phyloP scores from a whole-genome alignment of 139 green algal genomes.

The Micractinium conductrix region DNA sequence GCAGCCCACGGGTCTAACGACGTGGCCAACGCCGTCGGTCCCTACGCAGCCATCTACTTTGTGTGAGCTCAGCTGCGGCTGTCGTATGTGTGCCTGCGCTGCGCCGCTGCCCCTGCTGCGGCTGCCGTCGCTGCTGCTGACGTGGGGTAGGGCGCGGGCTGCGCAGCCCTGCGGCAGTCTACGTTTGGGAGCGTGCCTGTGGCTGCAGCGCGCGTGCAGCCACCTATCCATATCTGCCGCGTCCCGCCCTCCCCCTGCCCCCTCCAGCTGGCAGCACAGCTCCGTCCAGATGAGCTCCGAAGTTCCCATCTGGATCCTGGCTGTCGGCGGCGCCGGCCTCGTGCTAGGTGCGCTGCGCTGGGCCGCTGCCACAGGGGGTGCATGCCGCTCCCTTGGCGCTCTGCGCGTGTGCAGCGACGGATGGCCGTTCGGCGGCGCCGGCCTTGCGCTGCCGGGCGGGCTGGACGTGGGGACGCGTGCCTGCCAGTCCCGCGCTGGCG shows the following conservation, averaged over 20 bases:
- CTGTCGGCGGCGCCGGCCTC: slow-evolving; percentile 76
- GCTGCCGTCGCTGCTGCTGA: too few relatives aligned
- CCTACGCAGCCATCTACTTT: slow-evolving; percentile 74
- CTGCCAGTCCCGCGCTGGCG: background rate
- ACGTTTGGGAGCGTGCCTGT: too few relatives aligned
- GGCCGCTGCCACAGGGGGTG: too few relatives aligned
- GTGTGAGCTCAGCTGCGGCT: slow-evolving; percentile 52
- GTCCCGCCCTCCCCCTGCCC: background rate
- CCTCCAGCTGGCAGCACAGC: background rate
- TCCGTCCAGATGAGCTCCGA: background rate
- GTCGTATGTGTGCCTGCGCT: slow-evolving; percentile 50
- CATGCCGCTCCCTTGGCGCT: too few relatives aligned
- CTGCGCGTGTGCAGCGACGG: too few relatives aligned
- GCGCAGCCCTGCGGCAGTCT: background rate
- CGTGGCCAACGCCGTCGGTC: slow-evolving; percentile 83
- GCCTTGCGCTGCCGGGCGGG: too few relatives aligned
- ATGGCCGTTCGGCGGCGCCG: too few relatives aligned
- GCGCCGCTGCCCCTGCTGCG: too few relatives aligned
- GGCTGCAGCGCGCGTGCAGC: too few relatives aligned
- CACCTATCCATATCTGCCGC: too few relatives aligned
- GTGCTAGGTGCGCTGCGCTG: slow-evolving; percentile 67
- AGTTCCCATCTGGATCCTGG: slow-evolving; percentile 60
- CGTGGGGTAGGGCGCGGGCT: too few relatives aligned
- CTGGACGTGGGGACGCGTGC: background rate
- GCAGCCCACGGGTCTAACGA: slow-evolving; percentile 90